Base-by-base conservation (phyloP, 2,329 filamentous ascomycete species). In the Hymenoscyphus occultus region DNA sequence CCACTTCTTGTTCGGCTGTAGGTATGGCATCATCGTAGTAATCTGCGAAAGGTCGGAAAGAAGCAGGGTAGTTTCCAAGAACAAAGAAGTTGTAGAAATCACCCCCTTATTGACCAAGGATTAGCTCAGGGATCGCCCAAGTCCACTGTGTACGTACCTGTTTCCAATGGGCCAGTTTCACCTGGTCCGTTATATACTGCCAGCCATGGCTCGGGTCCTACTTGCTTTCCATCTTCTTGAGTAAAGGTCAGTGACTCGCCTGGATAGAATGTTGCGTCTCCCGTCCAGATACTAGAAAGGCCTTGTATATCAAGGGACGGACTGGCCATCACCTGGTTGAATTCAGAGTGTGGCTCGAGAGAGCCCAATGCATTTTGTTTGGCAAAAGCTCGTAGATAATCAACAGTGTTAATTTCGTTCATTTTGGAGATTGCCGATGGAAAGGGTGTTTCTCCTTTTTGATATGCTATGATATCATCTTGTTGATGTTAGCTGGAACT, bases 341-440 rank as follows among this genome's bases (percentile, higher is more conserved):
- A 80, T 22, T 77, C 77, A 10, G 78, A 72, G 64, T 80, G 75
- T 12, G 70, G 67, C 48, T 80, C 78, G 59, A 78, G 73, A 39
- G 75, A 56, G 57, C 72, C 59, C 64, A 74, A 54, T 65, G 72
- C 67, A 65, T 75, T 71, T 68, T 74, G 71, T 64, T 75, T 78
- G 71, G 68, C 72, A 40, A 80, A 80, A 1, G 80, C 76, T 54
- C 81, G 75, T 39, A 86, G 75, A 63, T 79, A 83, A 0, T 78
- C 75, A 2, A 78, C 78, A 1, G 80, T 82, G 59, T 84, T 77
- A 56, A 80, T 72, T 32, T 82, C 85, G 68, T 89, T 83, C 72
- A 88, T 86, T 63, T 79, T 76, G 1, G 76, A 73, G 39, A 88
- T 78, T 0, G 83, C 77, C 0, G 82, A 83, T 74, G 67, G 77